Evolutionary conservation across 2,329 filamentous ascomycete species (phyloP).

Genomic region (Aureobasidium mangrovei): DNA sequence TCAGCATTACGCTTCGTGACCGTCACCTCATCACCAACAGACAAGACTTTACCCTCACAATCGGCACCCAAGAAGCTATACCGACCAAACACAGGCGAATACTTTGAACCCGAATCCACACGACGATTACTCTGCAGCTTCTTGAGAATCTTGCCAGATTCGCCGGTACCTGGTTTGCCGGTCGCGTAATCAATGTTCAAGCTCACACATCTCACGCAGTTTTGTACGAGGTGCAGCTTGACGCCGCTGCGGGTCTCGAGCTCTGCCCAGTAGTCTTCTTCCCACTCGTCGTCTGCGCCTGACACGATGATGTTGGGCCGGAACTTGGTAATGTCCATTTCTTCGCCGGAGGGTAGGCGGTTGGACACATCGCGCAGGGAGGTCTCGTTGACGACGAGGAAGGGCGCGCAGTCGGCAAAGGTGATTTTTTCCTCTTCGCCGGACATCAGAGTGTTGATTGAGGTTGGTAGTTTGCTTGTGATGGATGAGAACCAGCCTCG

Average conservation of each 20-base stretch:
- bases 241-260: slow-evolving; percentile 24
- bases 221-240: slow-evolving; percentile 34
- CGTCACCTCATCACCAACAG: slow-evolving; percentile 36
- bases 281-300: slow-evolving; percentile 33
- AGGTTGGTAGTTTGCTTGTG: slow-evolving; percentile 20
- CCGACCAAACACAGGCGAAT: slow-evolving; percentile 40
- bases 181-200: slow-evolving; percentile 42
- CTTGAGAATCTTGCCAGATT: slow-evolving; percentile 36
- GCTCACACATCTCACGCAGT: slow-evolving; percentile 37
- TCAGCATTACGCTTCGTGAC: slow-evolving; percentile 33
- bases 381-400: slow-evolving; percentile 60
- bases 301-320: slow-evolving; percentile 38
- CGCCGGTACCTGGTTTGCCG: slow-evolving; percentile 31
- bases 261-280: slow-evolving; percentile 40
- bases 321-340: slow-evolving; percentile 40
- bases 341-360: slow-evolving; percentile 27
- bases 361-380: slow-evolving; percentile 59
- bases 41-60: slow-evolving; percentile 25
- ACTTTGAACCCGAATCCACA: slow-evolving; percentile 38
- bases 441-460: slow-evolving; percentile 10
- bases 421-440: slow-evolving; percentile 39
- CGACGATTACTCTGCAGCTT: slow-evolving; percentile 36
- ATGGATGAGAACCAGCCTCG: slow-evolving; percentile 28
- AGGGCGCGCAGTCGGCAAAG: slow-evolving; percentile 68
- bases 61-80: slow-evolving; percentile 34